Evolutionary conservation across 345 rosid species (phyloP), one percentile per base, ranked within the genome.

Genomic region (Lepidium aucheri): DNA sequence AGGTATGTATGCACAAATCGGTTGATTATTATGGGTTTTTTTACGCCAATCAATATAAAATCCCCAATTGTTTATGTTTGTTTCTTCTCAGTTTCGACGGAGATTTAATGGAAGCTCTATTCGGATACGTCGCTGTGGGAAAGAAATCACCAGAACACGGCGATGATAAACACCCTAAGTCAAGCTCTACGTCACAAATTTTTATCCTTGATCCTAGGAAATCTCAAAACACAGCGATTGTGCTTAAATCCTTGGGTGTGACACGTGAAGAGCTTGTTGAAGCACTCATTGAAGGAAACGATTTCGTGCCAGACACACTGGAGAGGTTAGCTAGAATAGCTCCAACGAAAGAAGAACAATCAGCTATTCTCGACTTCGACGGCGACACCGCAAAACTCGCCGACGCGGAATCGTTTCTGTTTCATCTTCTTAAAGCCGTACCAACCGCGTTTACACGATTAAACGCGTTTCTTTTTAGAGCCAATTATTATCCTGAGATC

Each of bases 81-180:
- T 33, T 26, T 15, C 24, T 16, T 17, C 56, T 53, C 84, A 88
- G 98, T 76, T 69, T 88, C 74, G 96, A 93, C 56, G 87, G 76
- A 26, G 89, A 90, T 67, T 81, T 88, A 20, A 90, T 90, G 99
- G 97, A 93, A 76, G 94, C 96, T 47, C 86, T 93, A 3, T 93
- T 93, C 61, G 97, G 99, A 38, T 81, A 60, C 51, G 83, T 82
- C 11, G 91, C 90, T 18, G 80, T 77, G 14, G 83, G 83, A 15
- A 72, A 63, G 65, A 85, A 74, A 74, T 66, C 89, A 3, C 76
- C 83, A 8, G 73, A 56, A 9, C 79, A 57, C 46, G 34, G 49
- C 17, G 61, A 32, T 39, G 14, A 36, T 12, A 55, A 33, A 36
- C 53, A 46, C 20, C 16, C 22, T 4, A 68, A 44, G 22, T 30